Base-by-base conservation (phyloP, 495 filamentous ascomycete genomes). In the Aspergillus indologenus region DNA sequence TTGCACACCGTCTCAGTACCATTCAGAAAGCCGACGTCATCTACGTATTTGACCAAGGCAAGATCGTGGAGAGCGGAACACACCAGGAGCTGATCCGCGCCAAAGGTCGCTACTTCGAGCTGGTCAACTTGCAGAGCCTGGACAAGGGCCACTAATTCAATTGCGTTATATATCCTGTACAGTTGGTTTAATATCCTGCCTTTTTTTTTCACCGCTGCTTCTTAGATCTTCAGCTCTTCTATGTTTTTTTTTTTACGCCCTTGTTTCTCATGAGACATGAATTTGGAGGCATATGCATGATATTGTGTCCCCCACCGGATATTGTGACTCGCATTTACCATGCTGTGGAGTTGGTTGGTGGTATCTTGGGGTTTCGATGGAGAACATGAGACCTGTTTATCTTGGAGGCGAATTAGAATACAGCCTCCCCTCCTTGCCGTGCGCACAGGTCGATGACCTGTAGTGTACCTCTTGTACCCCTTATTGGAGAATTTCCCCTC, bases 21-120 rank as follows among this genome's bases (percentile, higher is more conserved):
- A 90, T 92, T 54, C 89, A 92, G 70, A 89, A 90, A 57, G 90
- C 90, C 14, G 90, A 92, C 67, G 68, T 89, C 50, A 94, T 93
- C 61, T 92, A 91, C 55, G 90, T 94, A 45, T 87, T 94, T 66
- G 88, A 92, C 62, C 82, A 85, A 58, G 90, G 90, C 31, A 78
- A 75, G 56, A 81, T 94, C 46, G 83, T 90, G 1, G 90, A 94
- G 71, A 75, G 80, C 48, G 90, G 90, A 26, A 89, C 81, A 5
- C 90, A 94, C 70, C 65, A 73, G 12, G 86, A 87, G 60, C 67
- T 94, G 63, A 74, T 92, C 73, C 73, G 71, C 18, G 81, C 79
- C 62, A 82, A 81, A 65, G 88, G 89, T 9, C 80, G 87, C 42
- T 94, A 94, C 68, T 86, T 74, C 47, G 90, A 93, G 69, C 72